Conservation (phyloP, 2,329 filamentous ascomycete species). For the Tothia fuscella region DNA sequence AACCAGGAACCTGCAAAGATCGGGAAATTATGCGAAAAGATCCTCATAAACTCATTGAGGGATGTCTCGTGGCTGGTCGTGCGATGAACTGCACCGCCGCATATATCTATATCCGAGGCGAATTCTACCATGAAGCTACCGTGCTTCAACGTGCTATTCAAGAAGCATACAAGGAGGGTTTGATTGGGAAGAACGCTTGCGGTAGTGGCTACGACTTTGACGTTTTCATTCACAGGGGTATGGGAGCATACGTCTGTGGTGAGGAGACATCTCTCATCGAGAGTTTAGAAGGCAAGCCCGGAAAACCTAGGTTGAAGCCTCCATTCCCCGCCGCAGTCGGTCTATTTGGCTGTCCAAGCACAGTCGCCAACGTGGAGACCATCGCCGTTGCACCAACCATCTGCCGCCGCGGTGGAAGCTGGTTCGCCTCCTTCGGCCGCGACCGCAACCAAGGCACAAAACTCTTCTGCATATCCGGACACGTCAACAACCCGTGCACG, state of each 20-base stretch:
- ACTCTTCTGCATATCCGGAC: slow-evolving; percentile 94
- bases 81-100: slow-evolving; percentile 98
- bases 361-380: slow-evolving; percentile 96
- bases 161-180: slow-evolving; percentile 86
- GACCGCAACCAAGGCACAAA: slow-evolving; percentile 96
- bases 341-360: slow-evolving; percentile 95
- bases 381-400: slow-evolving; percentile 93
- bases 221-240: slow-evolving; percentile 90
- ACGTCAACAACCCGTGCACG: slow-evolving; percentile 96
- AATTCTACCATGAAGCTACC: slow-evolving; percentile 93
- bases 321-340: slow-evolving; percentile 96
- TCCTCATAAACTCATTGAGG: slow-evolving; percentile 96
- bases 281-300: slow-evolving; percentile 94
- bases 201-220: slow-evolving; percentile 96
- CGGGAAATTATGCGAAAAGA: slow-evolving; percentile 99
- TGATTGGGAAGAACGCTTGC: slow-evolving; percentile 98
- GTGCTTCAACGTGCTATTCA: slow-evolving; percentile 92
- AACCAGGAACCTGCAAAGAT: slow-evolving; percentile 98
- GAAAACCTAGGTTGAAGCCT: slow-evolving; percentile 96
- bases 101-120: slow-evolving; percentile 98
- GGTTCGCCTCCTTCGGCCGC: slow-evolving; percentile 90
- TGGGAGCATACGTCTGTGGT: slow-evolving; percentile 94
- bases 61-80: slow-evolving; percentile 87
- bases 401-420: slow-evolving; percentile 77
- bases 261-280: slow-evolving; percentile 98